A percentile compares a stretch with the other conserved stretches of the same genome.
phyloP scores from a whole-genome alignment of 2,329 filamentous ascomycete species.

The Apiospora koreana region DNA sequence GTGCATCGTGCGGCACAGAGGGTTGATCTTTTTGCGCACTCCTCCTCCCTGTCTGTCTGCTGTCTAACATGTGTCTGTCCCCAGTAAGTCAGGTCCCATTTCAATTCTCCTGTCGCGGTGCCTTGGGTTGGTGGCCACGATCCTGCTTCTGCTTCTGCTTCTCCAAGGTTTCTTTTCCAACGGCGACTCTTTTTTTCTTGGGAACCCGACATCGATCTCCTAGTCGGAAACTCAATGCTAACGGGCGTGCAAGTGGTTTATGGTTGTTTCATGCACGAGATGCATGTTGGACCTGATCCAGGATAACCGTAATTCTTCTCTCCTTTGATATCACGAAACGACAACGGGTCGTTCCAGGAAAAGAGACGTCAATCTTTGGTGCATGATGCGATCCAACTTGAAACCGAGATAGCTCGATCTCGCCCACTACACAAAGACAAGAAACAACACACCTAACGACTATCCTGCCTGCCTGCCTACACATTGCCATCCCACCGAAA shows the following conservation, averaged over 20 bases:
- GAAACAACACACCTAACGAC: conserved; percentile 18
- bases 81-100: conserved; percentile 1
- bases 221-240: conserved; percentile 5
- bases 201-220: neutral
- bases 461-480: neutral
- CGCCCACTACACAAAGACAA: conserved; percentile 37
- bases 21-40: conserved; percentile 4
- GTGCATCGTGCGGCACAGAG: neutral
- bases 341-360: neutral
- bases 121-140: neutral
- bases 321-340: conserved; percentile 7
- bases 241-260: neutral
- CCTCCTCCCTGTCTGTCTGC: neutral
- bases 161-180: neutral
- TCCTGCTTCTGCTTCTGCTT: conserved; percentile 5
- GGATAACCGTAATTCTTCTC: neutral
- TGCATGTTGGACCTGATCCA: conserved; percentile 1
- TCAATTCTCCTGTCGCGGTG: neutral
- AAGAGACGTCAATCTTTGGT: conserved; percentile 17
- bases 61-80: neutral
- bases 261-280: conserved; percentile 1
- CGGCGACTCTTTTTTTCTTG: neutral
- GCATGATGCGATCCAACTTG: conserved; percentile 44
- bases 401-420: conserved; percentile 37
- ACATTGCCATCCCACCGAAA: neutral